Conservation (phyloP, 129 eudicot genomes). For the Flaveria sonorensis region DNA sequence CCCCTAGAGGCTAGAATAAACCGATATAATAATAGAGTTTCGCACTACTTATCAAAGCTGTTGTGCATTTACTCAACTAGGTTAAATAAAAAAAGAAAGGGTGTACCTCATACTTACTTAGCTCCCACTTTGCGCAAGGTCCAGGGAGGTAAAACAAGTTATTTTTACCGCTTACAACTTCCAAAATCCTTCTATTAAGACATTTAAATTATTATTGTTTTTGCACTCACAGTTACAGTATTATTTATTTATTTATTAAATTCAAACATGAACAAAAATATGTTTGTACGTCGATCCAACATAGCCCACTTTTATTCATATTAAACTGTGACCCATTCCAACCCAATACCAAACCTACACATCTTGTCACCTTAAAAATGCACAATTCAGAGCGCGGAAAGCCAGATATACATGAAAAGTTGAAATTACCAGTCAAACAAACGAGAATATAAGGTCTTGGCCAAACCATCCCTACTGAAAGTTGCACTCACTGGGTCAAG, state of each 20-base stretch:
- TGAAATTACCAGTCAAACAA: conserved; percentile 84
- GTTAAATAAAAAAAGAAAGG: not conserved
- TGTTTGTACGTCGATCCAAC: not conserved
- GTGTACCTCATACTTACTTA: too few relatives aligned
- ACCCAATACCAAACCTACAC: not conserved
- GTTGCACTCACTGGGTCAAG: conserved; percentile 83
- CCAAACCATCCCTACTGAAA: conserved; percentile 93
- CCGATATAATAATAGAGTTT: too few relatives aligned
- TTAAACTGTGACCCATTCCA: not conserved
- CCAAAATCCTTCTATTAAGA: not conserved
- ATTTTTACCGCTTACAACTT: not conserved
- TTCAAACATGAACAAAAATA: not conserved
- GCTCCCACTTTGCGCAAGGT: too few relatives aligned
- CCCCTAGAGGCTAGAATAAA: conserved; percentile 18
- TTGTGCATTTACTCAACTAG: not conserved
- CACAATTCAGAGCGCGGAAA: conserved; percentile 1
- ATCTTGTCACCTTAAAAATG: conserved; percentile 1
- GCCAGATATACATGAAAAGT: conserved; percentile 15
- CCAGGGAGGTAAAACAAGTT: not conserved
- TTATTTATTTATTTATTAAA: not conserved
- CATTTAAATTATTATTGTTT: not conserved
- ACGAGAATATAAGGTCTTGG: conserved; percentile 90
- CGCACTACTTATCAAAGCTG: not conserved
- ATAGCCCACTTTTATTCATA: not conserved
- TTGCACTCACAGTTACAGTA: not conserved